Evolutionary conservation across 75 land plant genomes (phyloP).

Genomic region (Chamaecyparis obtusa): DNA sequence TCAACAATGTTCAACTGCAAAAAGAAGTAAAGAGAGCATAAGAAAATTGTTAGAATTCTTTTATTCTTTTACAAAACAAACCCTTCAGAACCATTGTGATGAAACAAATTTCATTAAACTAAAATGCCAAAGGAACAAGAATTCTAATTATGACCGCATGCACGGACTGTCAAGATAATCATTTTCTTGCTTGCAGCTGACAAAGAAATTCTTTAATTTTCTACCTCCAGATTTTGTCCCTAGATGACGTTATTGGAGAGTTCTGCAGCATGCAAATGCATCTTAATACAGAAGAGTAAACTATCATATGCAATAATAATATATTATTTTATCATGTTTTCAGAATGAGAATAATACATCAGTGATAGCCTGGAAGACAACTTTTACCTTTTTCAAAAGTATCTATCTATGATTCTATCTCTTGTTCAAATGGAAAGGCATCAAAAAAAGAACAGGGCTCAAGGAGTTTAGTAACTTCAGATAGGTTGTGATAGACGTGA

Average conservation of each 20-base stretch:
- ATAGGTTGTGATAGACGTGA: not conserved
- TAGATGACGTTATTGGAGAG: not conserved
- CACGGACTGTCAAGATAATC: not conserved
- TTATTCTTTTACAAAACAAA: not conserved
- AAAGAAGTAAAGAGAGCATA: not conserved
- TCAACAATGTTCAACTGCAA: slow-evolving; percentile 92
- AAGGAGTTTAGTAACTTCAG: not conserved
- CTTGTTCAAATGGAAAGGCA: not conserved
- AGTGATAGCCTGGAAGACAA: not conserved
- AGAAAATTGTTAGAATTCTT: not conserved
- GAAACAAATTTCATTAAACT: not conserved
- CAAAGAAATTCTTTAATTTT: not conserved
- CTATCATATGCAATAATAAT: too few relatives aligned
- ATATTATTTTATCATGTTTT: not conserved
- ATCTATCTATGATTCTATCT: not conserved
- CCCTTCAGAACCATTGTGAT: not conserved
- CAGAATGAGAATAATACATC: not conserved
- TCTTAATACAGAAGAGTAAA: not conserved
- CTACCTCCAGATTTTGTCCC: not conserved
- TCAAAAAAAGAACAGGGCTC: not conserved
- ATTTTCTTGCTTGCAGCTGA: not conserved
- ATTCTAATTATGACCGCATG: not conserved
- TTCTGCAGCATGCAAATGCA: not conserved
- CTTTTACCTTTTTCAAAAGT: not conserved
- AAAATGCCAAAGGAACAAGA: not conserved